These are phyloP conservation scores for Neurospora terricola DNA, from an alignment of 495 filamentous ascomycete species.

Conservation along the genomic window DNA sequence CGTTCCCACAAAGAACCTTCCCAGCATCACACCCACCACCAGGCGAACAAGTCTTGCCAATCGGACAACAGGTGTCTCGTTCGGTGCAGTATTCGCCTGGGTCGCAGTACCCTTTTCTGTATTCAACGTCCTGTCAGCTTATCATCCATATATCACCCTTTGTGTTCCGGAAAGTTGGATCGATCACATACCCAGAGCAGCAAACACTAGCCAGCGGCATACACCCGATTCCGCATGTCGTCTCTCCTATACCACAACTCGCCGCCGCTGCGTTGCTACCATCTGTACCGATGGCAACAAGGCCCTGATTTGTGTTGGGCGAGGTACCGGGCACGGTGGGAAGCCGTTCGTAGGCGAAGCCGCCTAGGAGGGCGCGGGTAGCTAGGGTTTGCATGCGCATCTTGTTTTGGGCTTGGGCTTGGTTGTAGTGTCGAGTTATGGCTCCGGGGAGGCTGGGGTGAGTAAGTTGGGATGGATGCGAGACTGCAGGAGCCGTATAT, in stretches of 20 bases:
- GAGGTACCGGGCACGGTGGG: neutral
- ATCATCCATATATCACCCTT: neutral
- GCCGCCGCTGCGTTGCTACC: neutral
- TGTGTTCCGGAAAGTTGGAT: neutral
- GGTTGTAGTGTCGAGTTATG: neutral
- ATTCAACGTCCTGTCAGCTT: neutral
- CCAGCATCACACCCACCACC: conserved; percentile 7
- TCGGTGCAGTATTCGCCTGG: conserved; percentile 12
- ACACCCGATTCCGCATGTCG: neutral
- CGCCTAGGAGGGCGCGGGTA: neutral
- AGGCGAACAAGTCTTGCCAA: conserved; percentile 10
- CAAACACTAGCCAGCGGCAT: neutral
- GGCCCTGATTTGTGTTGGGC: neutral
- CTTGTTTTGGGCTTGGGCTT: neutral
- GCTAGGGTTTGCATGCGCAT: neutral
- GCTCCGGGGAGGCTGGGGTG: too few species aligned
- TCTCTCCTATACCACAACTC: neutral
- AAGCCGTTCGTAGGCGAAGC: neutral
- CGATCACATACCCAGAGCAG: neutral
- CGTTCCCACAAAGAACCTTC: neutral
- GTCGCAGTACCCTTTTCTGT: conserved; percentile 8
- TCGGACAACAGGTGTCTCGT: conserved; percentile 9
- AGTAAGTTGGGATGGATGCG: too few species aligned
- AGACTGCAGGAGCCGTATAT: too few species aligned
- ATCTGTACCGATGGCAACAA: neutral